Base-by-base conservation (phyloP, 192 early-diverging fungal genomes). In the Spizellomyces punctatus region DNA sequence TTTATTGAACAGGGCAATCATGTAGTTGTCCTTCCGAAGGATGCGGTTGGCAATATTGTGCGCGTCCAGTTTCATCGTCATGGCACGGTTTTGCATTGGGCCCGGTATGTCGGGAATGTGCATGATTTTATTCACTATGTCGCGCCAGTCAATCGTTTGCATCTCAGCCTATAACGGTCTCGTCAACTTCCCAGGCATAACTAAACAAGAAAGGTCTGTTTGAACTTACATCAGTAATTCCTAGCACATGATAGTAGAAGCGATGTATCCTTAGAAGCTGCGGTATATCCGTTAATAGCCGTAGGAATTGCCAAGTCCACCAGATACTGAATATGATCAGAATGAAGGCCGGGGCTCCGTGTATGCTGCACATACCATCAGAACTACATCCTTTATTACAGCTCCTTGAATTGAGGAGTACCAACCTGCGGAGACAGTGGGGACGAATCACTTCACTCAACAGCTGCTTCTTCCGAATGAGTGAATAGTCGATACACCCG, bases 21-120 rank as follows among this genome's bases (percentile, higher is more conserved):
- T 81, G 78, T 97, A 99, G 82, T 99, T 99, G 48, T 99, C 98
- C 52, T 91, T 91, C 16, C 98, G 89, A 92, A 98, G 90, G 70
- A 99, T 98, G 16, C 96, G 91, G 79, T 93, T 96, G 47, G 94
- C 88, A 58, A 99, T 92, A 54, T 81, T 86, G 66, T 85, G 82
- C 5, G 86, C 84, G 57, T 89, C 82, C 36, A 89, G 67, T 5
- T 52, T 59, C 10, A 54, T 54, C 1, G 12, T 67, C 74, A 50
- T 72, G 43, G 1, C 67, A 64, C 88, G 89, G 43, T 81, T 89
- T 65, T 46, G 16, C 27, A 36, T 17, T 22, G 8, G 56, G 8
- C 10, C 89, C 88, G 52, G 91, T 78, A 5, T 85, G 27, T 46
- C 50, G 43, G 50, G 50, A 54, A 54, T 54, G 12, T 54, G 50